phyloP scores from a whole-genome alignment of 805 yeast species.

The Metschnikowia vanudenii region DNA sequence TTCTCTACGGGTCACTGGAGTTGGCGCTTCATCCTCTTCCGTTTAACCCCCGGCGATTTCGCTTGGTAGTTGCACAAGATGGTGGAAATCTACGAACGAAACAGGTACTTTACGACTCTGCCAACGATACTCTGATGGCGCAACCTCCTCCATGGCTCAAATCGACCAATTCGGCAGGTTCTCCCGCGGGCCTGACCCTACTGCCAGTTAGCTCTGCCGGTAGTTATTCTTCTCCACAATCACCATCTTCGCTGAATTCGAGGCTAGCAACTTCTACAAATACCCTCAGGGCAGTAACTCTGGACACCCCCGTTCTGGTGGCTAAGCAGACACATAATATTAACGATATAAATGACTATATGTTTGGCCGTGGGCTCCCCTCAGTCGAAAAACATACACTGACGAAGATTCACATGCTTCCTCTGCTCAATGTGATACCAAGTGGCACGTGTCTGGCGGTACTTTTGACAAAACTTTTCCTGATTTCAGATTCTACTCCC shows the following conservation, averaged over 20 bases:
- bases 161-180: too few species aligned
- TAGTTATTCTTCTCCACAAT: not conserved
- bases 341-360: constrained; percentile 47
- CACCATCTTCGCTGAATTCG: not conserved
- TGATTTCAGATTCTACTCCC: constrained; percentile 28
- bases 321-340: constrained; percentile 39
- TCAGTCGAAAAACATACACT: constrained; percentile 43
- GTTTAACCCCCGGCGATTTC: constrained; percentile 32
- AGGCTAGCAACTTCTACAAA: constrained; percentile 2
- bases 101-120: constrained; percentile 49
- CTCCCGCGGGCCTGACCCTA: too few species aligned
- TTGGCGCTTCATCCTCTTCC: constrained; percentile 19
- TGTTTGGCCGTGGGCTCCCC: constrained; percentile 59
- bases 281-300: not conserved
- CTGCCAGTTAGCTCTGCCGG: too few species aligned
- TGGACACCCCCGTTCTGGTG: not conserved
- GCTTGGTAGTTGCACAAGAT: constrained; percentile 51
- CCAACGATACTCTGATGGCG: constrained; percentile 20
- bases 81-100: constrained; percentile 47
- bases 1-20: constrained; percentile 43
- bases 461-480: constrained; percentile 46
- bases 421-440: constrained; percentile 35
- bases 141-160: not conserved
- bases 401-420: constrained; percentile 50
- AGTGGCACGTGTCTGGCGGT: constrained; percentile 35